These are phyloP conservation scores for Blastomyces gilchristii DNA, from an alignment of 2,329 filamentous ascomycete species.

Conservation along the genomic window DNA sequence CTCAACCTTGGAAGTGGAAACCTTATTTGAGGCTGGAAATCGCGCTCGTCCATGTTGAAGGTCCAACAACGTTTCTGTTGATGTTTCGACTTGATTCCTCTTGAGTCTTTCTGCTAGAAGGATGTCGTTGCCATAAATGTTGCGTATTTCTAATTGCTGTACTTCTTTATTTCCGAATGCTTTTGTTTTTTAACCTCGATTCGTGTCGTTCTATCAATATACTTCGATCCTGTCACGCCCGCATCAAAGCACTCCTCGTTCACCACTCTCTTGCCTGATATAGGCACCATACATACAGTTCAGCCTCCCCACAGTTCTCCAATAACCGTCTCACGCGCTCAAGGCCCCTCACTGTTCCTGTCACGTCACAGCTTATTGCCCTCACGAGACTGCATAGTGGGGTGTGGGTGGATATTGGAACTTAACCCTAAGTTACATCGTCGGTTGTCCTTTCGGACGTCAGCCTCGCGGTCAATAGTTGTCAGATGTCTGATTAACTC, in stretches of 20 bases:
- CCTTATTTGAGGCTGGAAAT: background rate
- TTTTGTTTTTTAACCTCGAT: conserved; percentile 12
- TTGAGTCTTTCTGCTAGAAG: background rate
- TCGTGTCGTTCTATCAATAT: background rate
- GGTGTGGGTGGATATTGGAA: conserved; percentile 64
- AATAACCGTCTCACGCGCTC: conserved; percentile 53
- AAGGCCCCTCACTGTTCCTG: conserved; percentile 44
- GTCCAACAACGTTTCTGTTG: background rate
- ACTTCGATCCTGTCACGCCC: background rate
- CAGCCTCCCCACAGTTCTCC: conserved; percentile 74
- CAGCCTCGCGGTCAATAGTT: conserved; percentile 63
- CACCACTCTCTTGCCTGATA: conserved; percentile 30
- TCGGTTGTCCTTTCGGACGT: conserved; percentile 47
- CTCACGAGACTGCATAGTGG: conserved; percentile 33
- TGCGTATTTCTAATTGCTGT: background rate
- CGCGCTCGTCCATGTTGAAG: background rate
- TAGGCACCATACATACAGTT: conserved; percentile 20
- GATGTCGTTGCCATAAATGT: background rate
- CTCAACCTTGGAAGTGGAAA: too few species aligned
- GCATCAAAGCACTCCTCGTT: conserved; percentile 20
- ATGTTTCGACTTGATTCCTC: background rate
- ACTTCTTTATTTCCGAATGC: conserved; percentile 6
- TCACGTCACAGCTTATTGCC: conserved; percentile 47
- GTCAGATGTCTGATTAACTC: conserved; percentile 59
- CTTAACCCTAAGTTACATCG: conserved; percentile 84